Evolutionary conservation across 768 basidiomycete species (phyloP).

Genomic region (Amanita rimosa): DNA sequence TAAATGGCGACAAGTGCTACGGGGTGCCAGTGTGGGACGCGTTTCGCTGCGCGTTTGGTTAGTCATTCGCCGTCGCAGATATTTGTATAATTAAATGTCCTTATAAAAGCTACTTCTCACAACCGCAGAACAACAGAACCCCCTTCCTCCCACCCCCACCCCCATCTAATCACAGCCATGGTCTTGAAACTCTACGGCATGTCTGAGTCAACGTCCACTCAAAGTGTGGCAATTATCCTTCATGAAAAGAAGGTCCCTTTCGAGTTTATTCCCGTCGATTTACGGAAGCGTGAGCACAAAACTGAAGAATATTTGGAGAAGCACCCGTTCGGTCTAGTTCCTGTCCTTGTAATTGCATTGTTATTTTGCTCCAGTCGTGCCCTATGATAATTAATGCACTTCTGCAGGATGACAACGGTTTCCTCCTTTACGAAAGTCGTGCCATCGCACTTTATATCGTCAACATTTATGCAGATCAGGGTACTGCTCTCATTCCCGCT

Average conservation of each 20-base stretch:
- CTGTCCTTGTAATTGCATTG: constrained; percentile 12
- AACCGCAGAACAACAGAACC: not conserved
- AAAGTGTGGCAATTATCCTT: constrained; percentile 28
- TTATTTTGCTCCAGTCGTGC: not conserved
- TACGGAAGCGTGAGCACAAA: constrained; percentile 31
- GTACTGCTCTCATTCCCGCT: constrained; percentile 37
- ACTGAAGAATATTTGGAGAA: constrained; percentile 16
- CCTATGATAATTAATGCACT: not conserved
- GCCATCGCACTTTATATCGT: constrained; percentile 52
- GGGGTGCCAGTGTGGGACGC: too few species aligned
- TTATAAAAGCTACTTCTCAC: not conserved
- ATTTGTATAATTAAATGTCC: too few species aligned
- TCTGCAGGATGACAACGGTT: constrained; percentile 47
- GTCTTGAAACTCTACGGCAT: constrained; percentile 32
- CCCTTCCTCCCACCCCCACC: too few species aligned
- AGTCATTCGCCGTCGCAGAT: too few species aligned
- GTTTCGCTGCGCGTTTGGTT: too few species aligned
- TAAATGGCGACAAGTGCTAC: too few species aligned
- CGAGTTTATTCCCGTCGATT: constrained; percentile 26
- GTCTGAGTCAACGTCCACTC: constrained; percentile 32
- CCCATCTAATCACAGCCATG: constrained; percentile 23
- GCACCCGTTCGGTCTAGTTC: constrained; percentile 44
- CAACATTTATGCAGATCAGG: constrained; percentile 40
- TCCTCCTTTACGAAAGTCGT: constrained; percentile 51
- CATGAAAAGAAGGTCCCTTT: constrained; percentile 39